Evolutionary conservation across 306 rosid species (phyloP).

Genomic region (Sophora flavescens): DNA sequence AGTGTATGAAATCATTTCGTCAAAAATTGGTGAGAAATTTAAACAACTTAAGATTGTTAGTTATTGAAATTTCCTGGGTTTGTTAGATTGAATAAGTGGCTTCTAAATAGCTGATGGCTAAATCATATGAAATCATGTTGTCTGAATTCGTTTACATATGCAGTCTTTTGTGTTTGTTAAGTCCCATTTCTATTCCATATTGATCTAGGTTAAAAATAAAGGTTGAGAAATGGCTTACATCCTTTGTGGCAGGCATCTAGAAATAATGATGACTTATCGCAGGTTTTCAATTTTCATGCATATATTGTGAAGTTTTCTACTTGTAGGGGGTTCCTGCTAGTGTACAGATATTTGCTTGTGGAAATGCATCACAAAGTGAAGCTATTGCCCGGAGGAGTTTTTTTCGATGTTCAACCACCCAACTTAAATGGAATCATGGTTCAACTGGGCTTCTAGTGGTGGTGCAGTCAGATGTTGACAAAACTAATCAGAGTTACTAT

Average conservation of each 20-base stretch:
- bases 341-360: slow-evolving; percentile 77
- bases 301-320: slow-evolving; percentile 25
- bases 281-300: slow-evolving; percentile 31
- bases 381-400: slow-evolving; percentile 85
- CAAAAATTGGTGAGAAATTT: slow-evolving; percentile 7
- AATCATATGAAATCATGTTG: slow-evolving; percentile 9
- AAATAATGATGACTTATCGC: background rate
- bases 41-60: background rate
- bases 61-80: slow-evolving; percentile 17
- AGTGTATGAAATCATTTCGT: background rate
- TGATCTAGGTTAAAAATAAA: background rate
- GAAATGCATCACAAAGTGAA: slow-evolving; percentile 68
- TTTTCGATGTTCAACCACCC: slow-evolving; percentile 87
- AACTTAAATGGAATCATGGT: slow-evolving; percentile 82
- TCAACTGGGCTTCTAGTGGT: slow-evolving; percentile 87
- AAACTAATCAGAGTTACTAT: slow-evolving; percentile 96
- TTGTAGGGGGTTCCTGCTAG: slow-evolving; percentile 92
- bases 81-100: slow-evolving; percentile 1
- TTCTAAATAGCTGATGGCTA: slow-evolving; percentile 17
- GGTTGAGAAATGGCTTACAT: slow-evolving; percentile 15
- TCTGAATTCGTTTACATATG: slow-evolving; percentile 24
- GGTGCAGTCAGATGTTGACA: slow-evolving; percentile 94
- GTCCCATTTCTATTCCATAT: slow-evolving; percentile 21
- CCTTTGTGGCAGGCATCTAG: slow-evolving; percentile 31
- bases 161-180: background rate